phyloP scores from a whole-genome alignment of 73 alveolate species.

The Paramecium pentaurelia region DNA sequence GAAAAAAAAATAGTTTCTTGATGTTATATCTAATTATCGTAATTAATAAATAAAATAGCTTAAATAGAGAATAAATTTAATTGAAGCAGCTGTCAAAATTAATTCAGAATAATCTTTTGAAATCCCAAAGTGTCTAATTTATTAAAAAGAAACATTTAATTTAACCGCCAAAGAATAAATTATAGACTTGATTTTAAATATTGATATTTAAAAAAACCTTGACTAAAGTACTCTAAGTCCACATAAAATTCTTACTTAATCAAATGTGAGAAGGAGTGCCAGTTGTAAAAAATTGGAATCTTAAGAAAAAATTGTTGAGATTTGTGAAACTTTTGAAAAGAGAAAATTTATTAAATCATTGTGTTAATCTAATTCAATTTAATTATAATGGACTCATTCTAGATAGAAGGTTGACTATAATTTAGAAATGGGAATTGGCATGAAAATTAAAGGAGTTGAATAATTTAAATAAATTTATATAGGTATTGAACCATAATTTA shows the following conservation, averaged over 20 bases:
- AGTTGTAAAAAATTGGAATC: slow-evolving; percentile 19
- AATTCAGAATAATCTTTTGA: background rate
- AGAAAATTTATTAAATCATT: background rate
- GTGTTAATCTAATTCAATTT: background rate
- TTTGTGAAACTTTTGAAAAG: background rate
- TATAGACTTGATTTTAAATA: background rate
- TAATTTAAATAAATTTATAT: background rate
- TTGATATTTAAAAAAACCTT: background rate
- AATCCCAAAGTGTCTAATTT: background rate
- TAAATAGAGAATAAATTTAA: background rate
- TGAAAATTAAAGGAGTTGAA: slow-evolving; percentile 34
- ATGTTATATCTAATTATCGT: background rate
- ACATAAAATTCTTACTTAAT: background rate
- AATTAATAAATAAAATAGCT: background rate
- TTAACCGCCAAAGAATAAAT: slow-evolving; percentile 1
- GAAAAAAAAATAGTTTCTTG: background rate
- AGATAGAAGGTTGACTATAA: background rate
- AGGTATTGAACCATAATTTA: background rate
- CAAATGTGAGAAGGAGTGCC: background rate
- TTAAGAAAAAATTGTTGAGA: background rate
- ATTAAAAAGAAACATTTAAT: background rate
- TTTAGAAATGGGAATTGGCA: slow-evolving; percentile 24
- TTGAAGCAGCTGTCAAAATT: background rate
- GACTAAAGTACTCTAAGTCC: background rate
- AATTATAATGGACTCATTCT: background rate